Percentiles rank a stretch among this genome's conserved stretches.
Conservation (phyloP, 192 early-diverging fungal species). For the Coemansia sp. region DNA sequence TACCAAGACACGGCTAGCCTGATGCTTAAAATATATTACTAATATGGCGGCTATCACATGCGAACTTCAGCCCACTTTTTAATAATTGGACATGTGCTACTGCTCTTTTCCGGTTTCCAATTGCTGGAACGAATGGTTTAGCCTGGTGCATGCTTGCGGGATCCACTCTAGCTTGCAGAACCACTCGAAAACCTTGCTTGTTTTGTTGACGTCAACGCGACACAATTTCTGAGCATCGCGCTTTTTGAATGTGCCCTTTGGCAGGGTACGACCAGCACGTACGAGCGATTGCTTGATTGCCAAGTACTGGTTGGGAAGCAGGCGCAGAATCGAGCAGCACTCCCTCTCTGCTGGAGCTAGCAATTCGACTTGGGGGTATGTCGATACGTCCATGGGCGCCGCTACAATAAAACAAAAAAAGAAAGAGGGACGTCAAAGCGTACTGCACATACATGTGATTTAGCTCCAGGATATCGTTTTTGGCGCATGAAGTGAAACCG, state of each 20-base stretch:
- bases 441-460: conserved; percentile 6
- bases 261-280: conserved; percentile 37
- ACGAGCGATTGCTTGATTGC: conserved; percentile 47
- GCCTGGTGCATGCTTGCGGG: conserved; percentile 17
- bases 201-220: conserved; percentile 90
- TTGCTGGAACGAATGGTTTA: background rate
- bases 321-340: conserved; percentile 46
- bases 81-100: background rate
- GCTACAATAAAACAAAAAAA: conserved; percentile 21
- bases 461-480: background rate
- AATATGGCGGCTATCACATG: background rate
- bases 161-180: conserved; percentile 89
- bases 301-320: conserved; percentile 41
- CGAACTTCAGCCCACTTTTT: background rate
- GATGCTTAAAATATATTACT: background rate
- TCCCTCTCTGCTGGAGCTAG: conserved; percentile 38
- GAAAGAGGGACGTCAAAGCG: conserved; percentile 2
- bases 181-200: conserved; percentile 81
- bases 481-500: too few species aligned
- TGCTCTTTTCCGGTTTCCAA: background rate
- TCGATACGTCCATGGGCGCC: conserved; percentile 43
- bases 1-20: conserved; percentile 11
- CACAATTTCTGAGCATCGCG: conserved; percentile 88
- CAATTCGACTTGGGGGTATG: conserved; percentile 29
- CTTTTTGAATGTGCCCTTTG: conserved; percentile 58